phyloP scores from a whole-genome alignment of 768 basidiomycete genomes.

The Cubamyces sp. region DNA sequence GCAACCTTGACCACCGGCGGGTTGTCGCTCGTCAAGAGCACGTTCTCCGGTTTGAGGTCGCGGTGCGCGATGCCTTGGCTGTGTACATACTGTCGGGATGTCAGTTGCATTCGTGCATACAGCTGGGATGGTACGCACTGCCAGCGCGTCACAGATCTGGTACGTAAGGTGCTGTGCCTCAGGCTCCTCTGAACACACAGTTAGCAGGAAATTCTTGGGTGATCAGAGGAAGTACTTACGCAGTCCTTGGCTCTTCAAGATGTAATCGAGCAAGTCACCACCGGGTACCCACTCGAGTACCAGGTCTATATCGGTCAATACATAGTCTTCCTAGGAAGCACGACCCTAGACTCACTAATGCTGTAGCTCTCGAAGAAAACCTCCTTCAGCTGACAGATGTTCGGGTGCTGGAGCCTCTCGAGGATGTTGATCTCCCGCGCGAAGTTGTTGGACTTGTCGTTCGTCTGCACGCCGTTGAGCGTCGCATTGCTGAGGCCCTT shows the following conservation, averaged over 20 bases:
- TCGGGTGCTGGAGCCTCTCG: conserved; percentile 73
- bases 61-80: conserved; percentile 83
- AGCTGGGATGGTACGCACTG: conserved; percentile 47
- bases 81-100: conserved; percentile 59
- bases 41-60: conserved; percentile 94
- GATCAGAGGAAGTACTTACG: conserved; percentile 46
- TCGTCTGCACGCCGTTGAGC: conserved; percentile 10
- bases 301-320: conserved; percentile 54
- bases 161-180: conserved; percentile 71
- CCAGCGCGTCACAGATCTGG: conserved; percentile 81
- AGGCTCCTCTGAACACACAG: conserved; percentile 47
- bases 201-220: background rate
- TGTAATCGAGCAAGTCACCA: conserved; percentile 86
- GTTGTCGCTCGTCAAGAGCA: conserved; percentile 72
- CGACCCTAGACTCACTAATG: conserved; percentile 53
- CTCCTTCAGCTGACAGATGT: conserved; percentile 82
- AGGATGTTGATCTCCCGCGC: conserved; percentile 81
- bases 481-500: conserved; percentile 26
- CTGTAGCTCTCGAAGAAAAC: conserved; percentile 66
- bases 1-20: conserved; percentile 87
- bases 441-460: conserved; percentile 41
- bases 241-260: conserved; percentile 62
- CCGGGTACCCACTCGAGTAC: conserved; percentile 87
- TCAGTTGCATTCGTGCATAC: background rate
- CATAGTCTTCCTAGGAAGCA: conserved; percentile 34